Evolutionary conservation across 2,329 filamentous ascomycete species (phyloP), one percentile per base, ranked within the genome.

Genomic region (Plenodomus biglobosus): DNA sequence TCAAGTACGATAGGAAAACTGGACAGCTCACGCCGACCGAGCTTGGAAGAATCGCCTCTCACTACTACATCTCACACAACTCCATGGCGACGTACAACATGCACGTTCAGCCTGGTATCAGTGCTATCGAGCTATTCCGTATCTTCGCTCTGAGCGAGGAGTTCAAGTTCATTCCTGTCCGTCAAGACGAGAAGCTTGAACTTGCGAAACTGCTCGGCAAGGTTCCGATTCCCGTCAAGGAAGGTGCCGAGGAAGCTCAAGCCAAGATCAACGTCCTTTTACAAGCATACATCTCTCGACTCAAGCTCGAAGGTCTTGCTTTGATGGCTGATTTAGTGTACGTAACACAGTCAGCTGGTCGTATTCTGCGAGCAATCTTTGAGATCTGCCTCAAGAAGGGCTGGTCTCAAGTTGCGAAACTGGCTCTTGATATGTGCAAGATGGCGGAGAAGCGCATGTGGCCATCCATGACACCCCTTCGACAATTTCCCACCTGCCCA

Each of bases 361-460:
- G 94, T 81, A 96, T 99, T 61, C 78, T 99, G 38, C 85, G 94
- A 47, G 94, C 94, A 0, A 87, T 99, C 41, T 99, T 97, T 59
- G 95, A 99, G 75, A 97, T 99, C 45, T 87, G 89, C n/a, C 76
- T 99, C 58, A 95, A 92, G 76, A 96, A 96, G 73, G 92, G 92
- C 27, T 99, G 92, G 92, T 85, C 94, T 1, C 87, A 85, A 15
- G 94, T 97, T 3, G 90, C 94, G 8, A 96, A 94, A 76, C 90
- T 88, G 53, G 92, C 94, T 0, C 78, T 99, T 36, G 90, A 96
- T 62, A 81, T 99, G 44, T 99, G 95, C 76, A 99, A 99, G 77
- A 97, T 96, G 90, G 94, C 92, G 0, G 94, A 99, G 77, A 96
- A 96, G 79, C 84, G 95, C 41, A 99, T 99, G 95, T 99, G 94